Evolutionary conservation across 805 yeast genomes (phyloP), one percentile per base, ranked within the genome.

Genomic region (Spathaspora boniae): DNA sequence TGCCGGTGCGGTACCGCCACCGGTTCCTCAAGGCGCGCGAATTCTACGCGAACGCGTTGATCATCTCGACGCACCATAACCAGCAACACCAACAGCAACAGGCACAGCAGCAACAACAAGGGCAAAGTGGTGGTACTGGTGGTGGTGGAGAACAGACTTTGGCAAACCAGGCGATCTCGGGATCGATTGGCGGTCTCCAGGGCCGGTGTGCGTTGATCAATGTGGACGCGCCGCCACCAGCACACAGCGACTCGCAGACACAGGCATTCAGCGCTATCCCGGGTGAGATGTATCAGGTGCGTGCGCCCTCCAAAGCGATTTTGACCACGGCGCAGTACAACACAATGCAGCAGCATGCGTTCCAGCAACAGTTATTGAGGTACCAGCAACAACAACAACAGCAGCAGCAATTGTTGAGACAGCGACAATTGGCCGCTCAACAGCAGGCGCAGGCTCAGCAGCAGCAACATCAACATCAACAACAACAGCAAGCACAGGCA

Each of bases 11-110:
- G 33, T 62, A 80, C 35, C 75, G 95, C 43, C 80, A 80, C 20
- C 73, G 79, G 38, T 86, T 86, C 48, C 70, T 93, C 48, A 76
- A 94, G 42, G 82, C 87, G 85, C 73, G 98, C 45, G 98, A 93
- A 56, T 86, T 89, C 81, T 85, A 91, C 61, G 95, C 96, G 1
- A 77, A 85, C 41, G 91, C 96, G 2, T 70, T 85, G 9, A 67
- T 84, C 7, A 86, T 79, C 8, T 72, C 85, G 27, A 74, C 80
- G 32, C 59, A 60, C 36, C 68, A 72, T 22, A 75, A 75, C 34
- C 74, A 78, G 5, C 54, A 46, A 24, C 41, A 48, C 8, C 48
- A 39, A 17, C 33, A 36, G 22, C 33, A 33, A 28, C 38, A 29
- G 8, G 31, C 26, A 32, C 40, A 40, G 23, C 21, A 17, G 17